Base-by-base conservation (phyloP, 805 yeast genomes). In the Millerozyma acaciae region DNA sequence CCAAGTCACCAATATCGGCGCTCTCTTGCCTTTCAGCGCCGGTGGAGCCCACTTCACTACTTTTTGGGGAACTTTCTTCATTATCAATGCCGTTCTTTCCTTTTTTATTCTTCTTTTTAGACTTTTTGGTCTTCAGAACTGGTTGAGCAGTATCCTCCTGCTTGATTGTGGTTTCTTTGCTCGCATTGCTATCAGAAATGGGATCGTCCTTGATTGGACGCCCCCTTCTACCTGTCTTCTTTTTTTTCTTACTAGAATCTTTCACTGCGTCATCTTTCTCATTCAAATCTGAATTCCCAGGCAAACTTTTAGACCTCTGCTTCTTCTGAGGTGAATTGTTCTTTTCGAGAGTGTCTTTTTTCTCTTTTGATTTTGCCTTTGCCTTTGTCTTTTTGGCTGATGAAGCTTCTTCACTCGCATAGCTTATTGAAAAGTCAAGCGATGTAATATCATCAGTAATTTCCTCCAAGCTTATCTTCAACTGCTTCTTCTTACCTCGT, bases 391-490 rank as follows among this genome's bases (percentile, higher is more conserved):
- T 12, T 6, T 6, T 9, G 8, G 8, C 15, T 12, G 27, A 18
- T 8, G 16, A 21, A n/a, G 30, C 19, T 14, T 29, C 21, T 14
- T 30, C 42, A 5, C 34, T 42, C 8, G 57, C 64, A 12, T 43
- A 46, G 28, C 53, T 60, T 34, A 56, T 45, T 26, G 58, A 52
- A 32, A 58, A 48, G 2, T 44, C 32, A 5, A 57, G 44, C 6
- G 45, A 59, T 16, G 42, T 44, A 21, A 60, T 45, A 39, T 57
- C 65, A 16, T 42, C 41, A 10, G 57, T 55, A 21, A 59, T 48
- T 30, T 57, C 64, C 19, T 38, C 46, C 7, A 49, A 28, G 1
- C 44, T 22, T 12, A 50, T 36, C 21, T 39, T 38, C 16, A 37
- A 28, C 32, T 35, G 43, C 25, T 31, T 39, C 9, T 20, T 27